These are phyloP conservation scores for Apiosordaria backusii DNA, from an alignment of 495 filamentous ascomycete species.

Conservation along the genomic window DNA sequence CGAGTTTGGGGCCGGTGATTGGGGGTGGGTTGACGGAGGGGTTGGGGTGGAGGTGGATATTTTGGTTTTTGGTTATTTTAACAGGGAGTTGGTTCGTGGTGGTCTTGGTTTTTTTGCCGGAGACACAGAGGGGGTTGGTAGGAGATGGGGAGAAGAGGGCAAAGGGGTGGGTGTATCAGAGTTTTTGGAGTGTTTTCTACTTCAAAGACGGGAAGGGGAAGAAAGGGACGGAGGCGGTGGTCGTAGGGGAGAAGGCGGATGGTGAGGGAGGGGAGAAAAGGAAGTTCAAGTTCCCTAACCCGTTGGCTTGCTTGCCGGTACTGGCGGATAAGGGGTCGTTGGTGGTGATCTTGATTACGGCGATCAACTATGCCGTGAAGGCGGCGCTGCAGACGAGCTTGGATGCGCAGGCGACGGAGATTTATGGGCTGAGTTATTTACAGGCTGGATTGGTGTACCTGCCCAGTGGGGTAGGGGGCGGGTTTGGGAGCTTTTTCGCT, in stretches of 20 bases:
- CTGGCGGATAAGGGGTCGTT: slow-evolving; percentile 12
- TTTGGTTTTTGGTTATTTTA: slow-evolving; percentile 63
- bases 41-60: slow-evolving; percentile 64
- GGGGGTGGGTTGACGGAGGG: slow-evolving; percentile 59
- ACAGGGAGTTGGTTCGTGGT: slow-evolving; percentile 40
- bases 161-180: slow-evolving; percentile 31
- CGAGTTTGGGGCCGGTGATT: slow-evolving; percentile 34
- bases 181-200: slow-evolving; percentile 9
- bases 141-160: slow-evolving; percentile 54
- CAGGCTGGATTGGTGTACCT: slow-evolving; percentile 57
- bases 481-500: slow-evolving; percentile 53
- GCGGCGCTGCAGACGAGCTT: slow-evolving; percentile 40
- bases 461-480: slow-evolving; percentile 59
- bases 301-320: slow-evolving; percentile 12
- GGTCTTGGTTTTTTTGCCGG: slow-evolving; percentile 51
- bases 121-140: slow-evolving; percentile 62
- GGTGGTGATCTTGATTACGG: slow-evolving; percentile 10
- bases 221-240: neutral
- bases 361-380: slow-evolving; percentile 49
- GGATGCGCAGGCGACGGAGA: slow-evolving; percentile 38
- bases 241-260: neutral
- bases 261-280: neutral
- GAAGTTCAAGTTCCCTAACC: slow-evolving; percentile 9
- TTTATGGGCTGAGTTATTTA: slow-evolving; percentile 58
- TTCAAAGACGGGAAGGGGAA: neutral